These are phyloP conservation scores for Calonectria leucothoes DNA, from an alignment of 2,329 filamentous ascomycete genomes.

Conservation along the genomic window DNA sequence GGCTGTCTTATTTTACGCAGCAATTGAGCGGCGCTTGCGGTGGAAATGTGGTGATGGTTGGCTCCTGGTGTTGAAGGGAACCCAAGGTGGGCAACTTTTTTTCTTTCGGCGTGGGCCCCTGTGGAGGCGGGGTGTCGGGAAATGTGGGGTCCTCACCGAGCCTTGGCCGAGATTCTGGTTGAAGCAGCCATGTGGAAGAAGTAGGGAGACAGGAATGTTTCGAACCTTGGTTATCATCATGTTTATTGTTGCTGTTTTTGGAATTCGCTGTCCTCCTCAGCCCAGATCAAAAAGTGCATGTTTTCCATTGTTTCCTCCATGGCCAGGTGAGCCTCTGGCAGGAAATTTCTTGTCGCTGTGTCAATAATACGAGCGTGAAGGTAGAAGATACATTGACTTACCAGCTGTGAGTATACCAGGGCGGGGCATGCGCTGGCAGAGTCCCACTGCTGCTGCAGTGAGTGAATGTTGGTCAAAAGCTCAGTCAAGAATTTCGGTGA, in stretches of 20 bases:
- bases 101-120: constrained; percentile 24
- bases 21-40: constrained; percentile 27
- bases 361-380: neutral
- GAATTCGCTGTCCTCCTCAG: neutral
- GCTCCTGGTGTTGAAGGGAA: constrained; percentile 31
- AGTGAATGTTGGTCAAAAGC: neutral
- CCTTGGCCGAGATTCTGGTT: neutral
- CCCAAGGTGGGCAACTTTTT: constrained; percentile 36
- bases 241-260: too few relatives aligned
- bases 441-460: neutral
- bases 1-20: constrained; percentile 15
- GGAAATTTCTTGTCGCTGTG: neutral
- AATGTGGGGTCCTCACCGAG: constrained; percentile 36
- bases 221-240: too few relatives aligned
- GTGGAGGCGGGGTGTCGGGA: constrained; percentile 16
- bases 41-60: constrained; percentile 17
- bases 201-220: neutral
- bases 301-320: neutral
- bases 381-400: neutral
- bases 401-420: neutral
- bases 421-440: neutral
- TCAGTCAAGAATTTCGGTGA: neutral
- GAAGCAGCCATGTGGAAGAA: neutral
- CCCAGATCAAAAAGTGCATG: neutral
- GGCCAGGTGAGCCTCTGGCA: neutral